Evolutionary conservation across 257 asterid species (phyloP).

Genomic region (Striga asiatica): DNA sequence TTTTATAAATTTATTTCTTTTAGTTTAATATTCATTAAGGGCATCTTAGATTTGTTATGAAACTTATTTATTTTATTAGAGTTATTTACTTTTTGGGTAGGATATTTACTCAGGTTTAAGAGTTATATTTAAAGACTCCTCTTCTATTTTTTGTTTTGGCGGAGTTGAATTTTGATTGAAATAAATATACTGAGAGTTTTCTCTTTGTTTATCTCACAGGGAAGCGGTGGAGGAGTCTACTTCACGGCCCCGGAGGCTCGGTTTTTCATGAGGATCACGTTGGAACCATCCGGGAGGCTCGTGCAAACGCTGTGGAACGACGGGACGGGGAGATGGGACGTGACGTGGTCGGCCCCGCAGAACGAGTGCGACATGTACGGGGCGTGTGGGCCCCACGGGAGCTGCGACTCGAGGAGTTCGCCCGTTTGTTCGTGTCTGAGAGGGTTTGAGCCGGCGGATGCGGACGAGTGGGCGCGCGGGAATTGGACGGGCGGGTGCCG

Average conservation of each 20-base stretch:
- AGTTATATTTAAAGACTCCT: no score
- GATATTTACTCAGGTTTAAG: no score
- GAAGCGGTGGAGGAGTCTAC: no score
- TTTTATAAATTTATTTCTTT: no score
- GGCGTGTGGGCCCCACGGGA: constrained; percentile 37
- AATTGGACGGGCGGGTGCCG: constrained; percentile 34
- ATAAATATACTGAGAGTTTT: no score
- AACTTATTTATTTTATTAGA: no score
- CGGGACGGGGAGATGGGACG: constrained; percentile 23
- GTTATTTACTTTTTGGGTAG: no score
- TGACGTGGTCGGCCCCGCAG: constrained; percentile 18
- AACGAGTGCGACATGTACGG: constrained; percentile 35
- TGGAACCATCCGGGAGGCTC: constrained; percentile 29
- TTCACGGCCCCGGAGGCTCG: constrained; percentile 22
- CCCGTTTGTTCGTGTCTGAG: constrained; percentile 34
- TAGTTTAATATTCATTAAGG: no score
- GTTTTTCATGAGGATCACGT: constrained; percentile 16
- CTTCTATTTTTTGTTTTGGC: no score
- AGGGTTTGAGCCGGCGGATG: constrained; percentile 28
- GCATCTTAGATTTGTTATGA: no score
- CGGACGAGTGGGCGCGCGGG: constrained; percentile 27
- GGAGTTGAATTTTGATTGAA: no score
- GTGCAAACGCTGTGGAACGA: constrained; percentile 29
- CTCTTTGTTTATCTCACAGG: no score
- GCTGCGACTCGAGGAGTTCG: constrained; percentile 17